Evolutionary conservation across 352 stramenopile species (phyloP).

Genomic region (Phytophthora multivora): DNA sequence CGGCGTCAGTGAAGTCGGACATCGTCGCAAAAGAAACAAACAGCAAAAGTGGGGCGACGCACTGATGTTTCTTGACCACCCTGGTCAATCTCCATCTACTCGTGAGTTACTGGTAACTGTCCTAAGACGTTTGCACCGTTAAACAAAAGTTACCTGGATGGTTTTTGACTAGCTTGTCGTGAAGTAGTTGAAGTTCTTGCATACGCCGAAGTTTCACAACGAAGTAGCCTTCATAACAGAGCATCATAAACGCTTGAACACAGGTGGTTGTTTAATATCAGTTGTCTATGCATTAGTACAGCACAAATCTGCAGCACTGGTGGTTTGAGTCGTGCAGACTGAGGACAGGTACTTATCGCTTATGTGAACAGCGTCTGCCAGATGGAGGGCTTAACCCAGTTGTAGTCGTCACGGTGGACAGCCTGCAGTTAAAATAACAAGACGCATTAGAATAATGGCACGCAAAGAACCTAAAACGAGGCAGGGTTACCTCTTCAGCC

Average conservation of each 20-base stretch:
- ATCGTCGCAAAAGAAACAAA: conserved; percentile 21
- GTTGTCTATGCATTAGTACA: conserved; percentile 31
- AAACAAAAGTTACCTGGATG: background rate
- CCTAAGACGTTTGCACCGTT: background rate
- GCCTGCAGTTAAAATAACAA: conserved; percentile 34
- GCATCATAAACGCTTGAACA: background rate
- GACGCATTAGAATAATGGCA: conserved; percentile 7
- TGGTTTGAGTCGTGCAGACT: too few species aligned
- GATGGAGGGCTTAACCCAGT: conserved; percentile 93
- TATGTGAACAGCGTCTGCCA: conserved; percentile 89
- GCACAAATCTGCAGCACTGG: background rate
- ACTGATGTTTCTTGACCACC: conserved; percentile 22
- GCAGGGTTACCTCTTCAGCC: conserved; percentile 59
- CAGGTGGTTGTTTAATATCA: conserved; percentile 15
- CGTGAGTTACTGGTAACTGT: conserved; percentile 8
- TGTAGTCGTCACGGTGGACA: conserved; percentile 91
- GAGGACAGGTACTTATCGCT: too few species aligned
- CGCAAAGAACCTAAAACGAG: background rate
- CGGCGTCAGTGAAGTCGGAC: conserved; percentile 61
- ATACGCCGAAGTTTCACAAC: too few species aligned
- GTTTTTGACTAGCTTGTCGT: too few species aligned
- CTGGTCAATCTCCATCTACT: conserved; percentile 36
- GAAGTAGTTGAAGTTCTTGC: conserved; percentile 11
- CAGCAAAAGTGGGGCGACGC: background rate
- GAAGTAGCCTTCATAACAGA: too few species aligned